Base-by-base conservation (phyloP, 2,329 filamentous ascomycete genomes). In the Penicillium sp. region DNA sequence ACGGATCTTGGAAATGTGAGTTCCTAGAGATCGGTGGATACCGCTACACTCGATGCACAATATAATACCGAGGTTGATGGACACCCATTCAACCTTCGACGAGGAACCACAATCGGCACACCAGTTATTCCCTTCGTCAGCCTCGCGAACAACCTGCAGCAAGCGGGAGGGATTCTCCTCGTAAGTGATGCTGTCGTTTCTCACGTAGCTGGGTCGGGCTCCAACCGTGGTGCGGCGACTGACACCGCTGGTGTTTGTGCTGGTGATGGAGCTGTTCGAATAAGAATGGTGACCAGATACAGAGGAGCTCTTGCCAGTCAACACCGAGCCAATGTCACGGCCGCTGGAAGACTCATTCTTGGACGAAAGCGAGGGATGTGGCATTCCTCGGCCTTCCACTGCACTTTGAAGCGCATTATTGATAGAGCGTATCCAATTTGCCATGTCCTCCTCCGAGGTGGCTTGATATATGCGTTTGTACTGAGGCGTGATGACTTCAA, bases 41-140 rank as follows among this genome's bases (percentile, higher is more conserved):
- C 95, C 95, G 75, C 93, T 97, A 79, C 95, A 99, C 78, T 99
- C 94, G 75, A 97, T 97, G 80, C 95, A 99, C 22, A 99, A 85
- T 58, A 99, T 89, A 62, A 99, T 97, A 50, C 92, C 95, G 4
- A 99, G 84, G 72, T 99, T 99, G 79, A 99, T 97, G 0, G 95
- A 98, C 30, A 98, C 95, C 95, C 95, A 99, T 78, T 99, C 95
- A 24, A 97, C 93, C 80, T 97, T 98, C 73, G 89, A 87, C 37
- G 91, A 90, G 8, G 93, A 96, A 12, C 92, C 91, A 74, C 95
- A 99, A 76, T 99, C 95, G 17, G 95, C 95, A 75, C 95, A 99
- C 86, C 90, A 91, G 68, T 88, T 90, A 78, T 99, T 99, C 44
- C 92, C 93, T 71, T 96, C 91, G 73, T 99, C 95, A 54, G 90